These are phyloP conservation scores for Marchantia paleacea DNA, from an alignment of 225 moss, liverwort and hornwort species.

Conservation along the genomic window DNA sequence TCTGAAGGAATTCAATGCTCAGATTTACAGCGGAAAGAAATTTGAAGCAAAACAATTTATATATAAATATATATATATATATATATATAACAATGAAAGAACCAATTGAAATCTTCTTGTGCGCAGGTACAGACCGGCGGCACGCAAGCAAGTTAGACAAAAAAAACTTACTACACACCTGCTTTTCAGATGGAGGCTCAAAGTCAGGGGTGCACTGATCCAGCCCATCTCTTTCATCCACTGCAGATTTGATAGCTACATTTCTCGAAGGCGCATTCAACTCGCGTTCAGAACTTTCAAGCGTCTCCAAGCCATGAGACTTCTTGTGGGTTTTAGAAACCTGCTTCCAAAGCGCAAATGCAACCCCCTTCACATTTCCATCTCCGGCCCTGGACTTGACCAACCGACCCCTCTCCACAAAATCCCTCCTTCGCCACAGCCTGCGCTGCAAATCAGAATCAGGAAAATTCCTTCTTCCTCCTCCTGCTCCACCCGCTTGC, in stretches of 20 bases:
- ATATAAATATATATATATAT: no score
- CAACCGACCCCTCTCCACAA: neutral
- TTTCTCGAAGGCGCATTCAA: constrained; percentile 11
- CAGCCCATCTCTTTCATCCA: constrained; percentile 18
- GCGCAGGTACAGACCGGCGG: neutral
- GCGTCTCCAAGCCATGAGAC: neutral
- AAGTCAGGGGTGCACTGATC: constrained; percentile 40
- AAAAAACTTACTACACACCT: constrained; percentile 20
- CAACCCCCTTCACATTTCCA: neutral
- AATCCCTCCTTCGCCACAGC: neutral
- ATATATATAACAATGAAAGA: neutral
- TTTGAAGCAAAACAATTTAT: no score
- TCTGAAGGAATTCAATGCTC: neutral
- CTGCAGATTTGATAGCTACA: constrained; percentile 5
- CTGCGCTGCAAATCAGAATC: neutral
- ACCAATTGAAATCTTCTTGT: neutral
- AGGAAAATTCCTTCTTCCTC: neutral
- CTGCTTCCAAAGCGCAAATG: neutral
- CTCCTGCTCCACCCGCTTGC: neutral
- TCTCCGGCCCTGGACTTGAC: neutral
- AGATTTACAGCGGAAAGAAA: no score
- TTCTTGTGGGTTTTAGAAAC: neutral
- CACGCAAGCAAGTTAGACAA: neutral
- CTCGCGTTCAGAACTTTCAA: constrained; percentile 6
- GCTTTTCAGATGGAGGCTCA: constrained; percentile 48